Base-by-base conservation (phyloP, 2,329 filamentous ascomycete species). In the Penicillium sp. region DNA sequence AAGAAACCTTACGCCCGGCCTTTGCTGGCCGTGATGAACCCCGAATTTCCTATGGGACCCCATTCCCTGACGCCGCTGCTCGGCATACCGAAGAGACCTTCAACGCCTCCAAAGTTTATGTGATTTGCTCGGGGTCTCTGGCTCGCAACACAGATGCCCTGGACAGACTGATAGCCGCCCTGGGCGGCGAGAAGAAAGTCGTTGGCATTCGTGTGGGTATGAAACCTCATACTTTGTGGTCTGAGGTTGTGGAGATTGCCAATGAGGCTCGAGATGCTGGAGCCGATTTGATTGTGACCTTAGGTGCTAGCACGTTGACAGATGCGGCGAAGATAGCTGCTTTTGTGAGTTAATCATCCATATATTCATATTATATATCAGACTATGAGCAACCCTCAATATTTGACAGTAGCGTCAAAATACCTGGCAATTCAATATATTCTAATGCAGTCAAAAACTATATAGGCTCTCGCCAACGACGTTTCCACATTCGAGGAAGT, bases 261-360 rank as follows among this genome's bases (percentile, higher is more conserved):
- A 62, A 69, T 0, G 77, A 81, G 21, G 73, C 73, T 1, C 64
- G 69, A 5, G 59, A 62, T 0, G 63, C 62, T 7, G 55, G 73
- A 3, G 74, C 74, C 0, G 81, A 85, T 68, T 72, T 79, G 42
- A 64, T 85, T 5, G 65, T 84, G 11, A 84, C 81, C 0, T 65
- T 84, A 2, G 81, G 83, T 3, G 81, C 74, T 0, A 81, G 82
- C 0, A 81, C 77, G 47, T 64, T 84, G n/a, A 83, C 79, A 0
- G 81, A 84, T 63, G 80, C 72, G 0, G 81, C 81, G 0, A 84
- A 84, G 64, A 70, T 84, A 1, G 69, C 80, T 24, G 69, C 76
- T 3, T 68, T 81, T 21, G 79, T 77, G 59, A 51, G 61, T 58
- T 12, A 11, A 40, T 46, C 38, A 9, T 35, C 12, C 3, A 8